Evolutionary conservation across 345 rosid genomes (phyloP), one percentile per base, ranked within the genome.

Genomic region (Pistacia integerrima): DNA sequence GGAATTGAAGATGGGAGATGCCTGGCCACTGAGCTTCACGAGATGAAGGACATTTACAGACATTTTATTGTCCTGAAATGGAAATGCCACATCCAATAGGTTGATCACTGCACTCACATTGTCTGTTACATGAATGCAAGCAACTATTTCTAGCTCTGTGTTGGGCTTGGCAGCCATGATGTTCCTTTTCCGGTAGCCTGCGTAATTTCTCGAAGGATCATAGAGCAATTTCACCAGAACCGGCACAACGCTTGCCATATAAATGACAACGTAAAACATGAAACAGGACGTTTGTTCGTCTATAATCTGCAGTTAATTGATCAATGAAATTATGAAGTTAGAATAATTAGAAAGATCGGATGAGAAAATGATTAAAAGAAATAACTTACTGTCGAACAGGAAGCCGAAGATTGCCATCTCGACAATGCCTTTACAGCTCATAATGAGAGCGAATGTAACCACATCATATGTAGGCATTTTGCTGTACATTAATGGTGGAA

Each of bases 191-290:
- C 84, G 78, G 81, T 89, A 92, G 62, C 87, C 83, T 20, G 82
- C 88, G 54, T 87, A 88, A 74, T 82, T 88, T 62, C 84, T 87
- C 30, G 93, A 73, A 49, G 88, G 86, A 51, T 89, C 87, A 54
- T 86, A 85, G 70, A 91, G 81, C 30, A 8, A 22, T 64, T 79
- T 85, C 60, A 91, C 82, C 8, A 79, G 58, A 11, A 87, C 58
- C 1, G 92, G 97, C 25, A 87, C 72, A 13, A 85, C 8, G 44
- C 74, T 72, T 2, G 86, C 79, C 9, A 70, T 70, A 11, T 41
- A 13, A 69, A 75, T 10, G 38, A 82, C 30, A 63, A 51, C 4
- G 49, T 44, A 1, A 64, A 17, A 10, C 64, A 68, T 3, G 2
- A 76, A 8, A 8, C 56, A 72, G 79, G 72, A 74, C 5, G 17